Percentiles rank a stretch among this genome's conserved stretches.
Evolutionary conservation across 2,329 filamentous ascomycete genomes (phyloP).

Genomic region (Aureobasidium lini): DNA sequence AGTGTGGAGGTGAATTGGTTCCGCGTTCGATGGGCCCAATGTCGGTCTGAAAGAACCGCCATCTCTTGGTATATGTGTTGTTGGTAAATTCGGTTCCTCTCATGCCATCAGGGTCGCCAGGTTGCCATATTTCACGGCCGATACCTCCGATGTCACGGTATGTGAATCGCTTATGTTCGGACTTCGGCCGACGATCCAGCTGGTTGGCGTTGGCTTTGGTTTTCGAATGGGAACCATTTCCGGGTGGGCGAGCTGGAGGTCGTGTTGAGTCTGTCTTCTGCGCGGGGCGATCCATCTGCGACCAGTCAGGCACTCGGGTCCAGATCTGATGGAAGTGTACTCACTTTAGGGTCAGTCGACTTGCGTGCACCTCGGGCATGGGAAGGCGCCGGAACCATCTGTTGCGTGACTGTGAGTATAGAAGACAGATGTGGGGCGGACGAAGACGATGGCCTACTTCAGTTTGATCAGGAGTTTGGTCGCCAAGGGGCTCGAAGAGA

Average conservation of each 20-base stretch:
- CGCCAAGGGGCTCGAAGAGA: conserved; percentile 3
- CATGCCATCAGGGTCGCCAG: conserved; percentile 32
- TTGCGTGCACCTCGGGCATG: background rate
- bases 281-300: background rate
- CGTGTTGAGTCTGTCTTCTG: background rate
- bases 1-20: conserved; percentile 28
- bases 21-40: conserved; percentile 23
- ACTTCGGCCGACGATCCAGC: background rate
- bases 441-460: background rate
- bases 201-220: background rate
- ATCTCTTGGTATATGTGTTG: conserved; percentile 22
- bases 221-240: background rate
- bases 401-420: background rate
- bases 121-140: conserved; percentile 31
- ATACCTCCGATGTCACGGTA: conserved; percentile 15
- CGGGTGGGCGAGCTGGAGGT: background rate
- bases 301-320: background rate
- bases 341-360: background rate
- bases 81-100: conserved; percentile 23
- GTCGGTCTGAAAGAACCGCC: conserved; percentile 33
- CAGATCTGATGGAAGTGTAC: too few species aligned
- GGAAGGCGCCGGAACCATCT: background rate
- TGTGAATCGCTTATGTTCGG: background rate
- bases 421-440: background rate
- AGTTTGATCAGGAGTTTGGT: background rate